Percentiles rank a stretch among this genome's conserved stretches.
These are phyloP conservation scores for Ustanciosporium gigantosporum DNA, from an alignment of 1,284 basidiomycete genomes.

Conservation along the genomic window DNA sequence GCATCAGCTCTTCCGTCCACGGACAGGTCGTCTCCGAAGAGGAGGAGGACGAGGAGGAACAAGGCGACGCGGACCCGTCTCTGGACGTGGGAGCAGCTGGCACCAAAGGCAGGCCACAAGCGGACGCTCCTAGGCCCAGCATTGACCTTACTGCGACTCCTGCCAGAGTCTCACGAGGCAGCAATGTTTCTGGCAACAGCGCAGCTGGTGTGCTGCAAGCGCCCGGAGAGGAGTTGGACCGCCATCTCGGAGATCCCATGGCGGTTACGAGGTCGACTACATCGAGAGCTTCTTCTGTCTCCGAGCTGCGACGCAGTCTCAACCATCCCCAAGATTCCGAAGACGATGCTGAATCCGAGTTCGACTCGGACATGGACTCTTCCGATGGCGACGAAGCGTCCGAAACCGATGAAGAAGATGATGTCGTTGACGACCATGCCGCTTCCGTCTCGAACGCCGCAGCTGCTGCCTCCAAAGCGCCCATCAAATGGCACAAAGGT, in stretches of 20 bases:
- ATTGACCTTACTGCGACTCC: not conserved
- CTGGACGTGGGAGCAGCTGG: too few species aligned
- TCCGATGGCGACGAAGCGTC: slow-evolving; percentile 19
- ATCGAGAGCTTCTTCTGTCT: slow-evolving; percentile 31
- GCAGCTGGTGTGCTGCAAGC: slow-evolving; percentile 29
- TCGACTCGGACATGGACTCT: slow-evolving; percentile 5
- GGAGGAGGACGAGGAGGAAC: slow-evolving; percentile 53
- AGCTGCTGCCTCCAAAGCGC: slow-evolving; percentile 59
- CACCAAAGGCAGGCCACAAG: slow-evolving; percentile 15
- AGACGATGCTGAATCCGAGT: slow-evolving; percentile 12
- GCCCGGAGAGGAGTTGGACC: slow-evolving; percentile 42
- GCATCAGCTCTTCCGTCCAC: slow-evolving; percentile 52
- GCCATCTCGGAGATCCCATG: slow-evolving; percentile 44
- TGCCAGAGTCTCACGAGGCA: too few species aligned
- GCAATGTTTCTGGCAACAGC: not conserved
- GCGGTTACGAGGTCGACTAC: slow-evolving; percentile 33
- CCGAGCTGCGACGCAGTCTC: slow-evolving; percentile 37
- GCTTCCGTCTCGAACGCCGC: slow-evolving; percentile 3
- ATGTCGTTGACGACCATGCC: slow-evolving; percentile 2
- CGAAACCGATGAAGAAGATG: slow-evolving; percentile 20
- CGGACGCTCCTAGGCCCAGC: not conserved
- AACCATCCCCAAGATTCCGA: slow-evolving; percentile 47
- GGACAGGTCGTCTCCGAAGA: slow-evolving; percentile 63
- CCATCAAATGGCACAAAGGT: slow-evolving; percentile 97
- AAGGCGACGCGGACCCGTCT: slow-evolving; percentile 55